phyloP scores from a whole-genome alignment of 2,329 filamentous ascomycete species.

The Ascochyta viciae-villosae region DNA sequence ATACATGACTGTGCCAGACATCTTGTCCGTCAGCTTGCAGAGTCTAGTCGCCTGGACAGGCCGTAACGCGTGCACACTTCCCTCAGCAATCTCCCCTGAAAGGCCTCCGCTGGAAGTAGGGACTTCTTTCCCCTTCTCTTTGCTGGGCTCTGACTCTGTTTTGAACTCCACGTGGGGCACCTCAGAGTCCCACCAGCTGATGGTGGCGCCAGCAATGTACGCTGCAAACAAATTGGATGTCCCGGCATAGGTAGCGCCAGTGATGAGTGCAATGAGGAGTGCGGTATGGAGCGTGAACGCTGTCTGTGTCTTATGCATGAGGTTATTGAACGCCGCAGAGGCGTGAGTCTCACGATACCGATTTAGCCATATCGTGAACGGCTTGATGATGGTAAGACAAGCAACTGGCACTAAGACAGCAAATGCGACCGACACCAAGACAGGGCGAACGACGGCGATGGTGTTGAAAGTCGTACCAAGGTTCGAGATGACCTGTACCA shows the following conservation, averaged over 20 bases:
- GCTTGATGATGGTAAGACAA: slow-evolving; percentile 57
- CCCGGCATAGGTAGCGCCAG: slow-evolving; percentile 64
- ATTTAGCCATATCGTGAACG: slow-evolving; percentile 50
- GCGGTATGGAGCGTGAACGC: slow-evolving; percentile 58
- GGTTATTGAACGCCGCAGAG: slow-evolving; percentile 22
- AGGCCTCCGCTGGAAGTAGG: neutral
- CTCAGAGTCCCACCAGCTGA: slow-evolving; percentile 66
- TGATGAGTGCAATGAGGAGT: slow-evolving; percentile 59
- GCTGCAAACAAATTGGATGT: slow-evolving; percentile 69
- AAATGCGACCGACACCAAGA: slow-evolving; percentile 63
- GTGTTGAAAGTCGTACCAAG: slow-evolving; percentile 55
- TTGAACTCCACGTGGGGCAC: slow-evolving; percentile 31
- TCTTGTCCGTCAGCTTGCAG: slow-evolving; percentile 3
- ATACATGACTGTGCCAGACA: slow-evolving; percentile 49
- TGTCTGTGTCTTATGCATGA: slow-evolving; percentile 43
- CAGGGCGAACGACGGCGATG: slow-evolving; percentile 57
- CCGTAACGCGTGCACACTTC: neutral
- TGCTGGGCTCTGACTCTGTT: neutral
- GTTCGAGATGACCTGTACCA: slow-evolving; percentile 77
- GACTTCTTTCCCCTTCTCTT: neutral
- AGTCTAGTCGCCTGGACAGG: neutral
- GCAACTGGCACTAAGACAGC: slow-evolving; percentile 56
- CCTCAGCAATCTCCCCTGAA: neutral
- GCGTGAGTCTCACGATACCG: slow-evolving; percentile 32
- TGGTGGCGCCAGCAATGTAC: slow-evolving; percentile 63